Base-by-base conservation (phyloP, 345 rosid genomes). In the Theobroma cacao region DNA sequence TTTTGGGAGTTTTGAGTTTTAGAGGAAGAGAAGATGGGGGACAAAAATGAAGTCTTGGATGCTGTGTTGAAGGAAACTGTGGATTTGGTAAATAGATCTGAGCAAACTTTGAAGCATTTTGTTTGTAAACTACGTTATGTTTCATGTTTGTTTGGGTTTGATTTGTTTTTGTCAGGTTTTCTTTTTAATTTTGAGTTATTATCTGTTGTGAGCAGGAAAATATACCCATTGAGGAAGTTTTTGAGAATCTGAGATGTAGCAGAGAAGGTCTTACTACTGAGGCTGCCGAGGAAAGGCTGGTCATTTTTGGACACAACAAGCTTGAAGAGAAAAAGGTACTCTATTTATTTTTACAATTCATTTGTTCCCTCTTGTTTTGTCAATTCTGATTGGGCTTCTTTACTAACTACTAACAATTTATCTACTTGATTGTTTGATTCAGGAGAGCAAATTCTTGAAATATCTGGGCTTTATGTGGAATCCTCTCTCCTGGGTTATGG, bases 401-500 rank as follows among this genome's bases (percentile, higher is more conserved):
- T 9, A 77, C 77, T 33, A 26, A 75, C 68, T 14, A 75, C 68
- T 14, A 63, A 75, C 38, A 68, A 64, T 79, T 71, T 50, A 0
- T 72, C 59, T 64, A 34, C 53, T 43, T 79, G 31, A 53, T 26
- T 60, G 72, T 71, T 53, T 62, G 74, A 14, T 45, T 78, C 89
- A 95, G 99, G 99, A 93, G 83, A 92, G 99, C 82, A 95, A 95
- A 83, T 76, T 95, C 72, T 65, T 95, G 83, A 95, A 93, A 74
- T 95, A 89, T 81, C 82, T 93, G 88, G 97, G 99, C 26, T 95
- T 95, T 80, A 94, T 95, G 99, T 95, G 99, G 99, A 95, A 95
- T 80, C 99, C 99, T 81, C 90, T 95, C 64, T 95, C 99, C 31
- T 95, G 98, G 99, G 99, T 95, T 69, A 95, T 95, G 98, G 99